Evolutionary conservation across 176 grass and related monocot genomes (phyloP), one percentile per base, ranked within the genome.

Genomic region (Cocos nucifera): DNA sequence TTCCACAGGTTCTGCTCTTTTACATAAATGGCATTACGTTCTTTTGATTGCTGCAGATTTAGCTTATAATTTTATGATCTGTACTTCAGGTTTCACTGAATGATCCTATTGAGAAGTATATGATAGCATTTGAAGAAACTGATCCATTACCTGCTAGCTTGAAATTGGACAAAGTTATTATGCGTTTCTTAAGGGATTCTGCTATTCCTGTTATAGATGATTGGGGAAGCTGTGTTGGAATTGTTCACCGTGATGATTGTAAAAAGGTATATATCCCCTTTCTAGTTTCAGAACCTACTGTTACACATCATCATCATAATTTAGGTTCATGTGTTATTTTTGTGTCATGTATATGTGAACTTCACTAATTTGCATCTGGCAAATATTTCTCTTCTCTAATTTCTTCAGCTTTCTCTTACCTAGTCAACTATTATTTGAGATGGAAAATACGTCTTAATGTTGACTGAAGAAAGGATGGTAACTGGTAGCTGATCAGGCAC

Each of bases 61-160:
- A 49, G 22, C 20, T 48, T 19, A 29, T 15, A 20, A 20, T 56
- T 17, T 16, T 44, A 14, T 21, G 6, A 51, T 7, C 4, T 58
- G 4, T 58, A 65, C 67, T 62, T 15, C 62, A 91, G 87, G 73
- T 97, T 85, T 59, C 82, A n/a, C 71, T 97, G 58, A 76, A 88
- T 80, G 77, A 97, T 78, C 84, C 84, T 60, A 78, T 97, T 15
- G 84, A 88, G 75, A 91, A 91, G 70, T 91, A 91, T 65, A 91
- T 97, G 92, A 67, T 81, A 66, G 57, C 81, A n/a, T 91, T 97
- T 82, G 66, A 70, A 65, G 87, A 97, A 72, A 71, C 73, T 49
- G 66, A 27, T 23, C 87, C 78, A 24, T 75, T 97, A 65, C 63
- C 48, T 70, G 80, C 72, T 57, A 80, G 70, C 51, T 15, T 83